Conservation (phyloP, 495 filamentous ascomycete genomes). For the Cercophora samala region DNA sequence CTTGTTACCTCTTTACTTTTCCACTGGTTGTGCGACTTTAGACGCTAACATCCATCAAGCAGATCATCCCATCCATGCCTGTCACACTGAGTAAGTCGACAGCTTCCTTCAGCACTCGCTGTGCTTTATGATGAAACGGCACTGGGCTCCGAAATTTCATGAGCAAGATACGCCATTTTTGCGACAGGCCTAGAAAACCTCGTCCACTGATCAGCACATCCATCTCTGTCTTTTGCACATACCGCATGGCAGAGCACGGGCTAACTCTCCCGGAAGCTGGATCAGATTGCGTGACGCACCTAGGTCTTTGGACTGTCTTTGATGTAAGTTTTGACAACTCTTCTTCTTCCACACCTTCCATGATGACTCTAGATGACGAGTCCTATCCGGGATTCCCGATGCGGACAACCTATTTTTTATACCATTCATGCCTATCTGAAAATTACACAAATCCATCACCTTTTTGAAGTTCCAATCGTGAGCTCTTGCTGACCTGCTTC, state of each 20-base stretch:
- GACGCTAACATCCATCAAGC: conserved; percentile 17
- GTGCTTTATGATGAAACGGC: conserved; percentile 85
- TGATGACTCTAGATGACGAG: conserved; percentile 87
- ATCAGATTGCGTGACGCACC: neutral
- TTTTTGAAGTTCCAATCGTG: conserved; percentile 7
- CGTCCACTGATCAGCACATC: conserved; percentile 79
- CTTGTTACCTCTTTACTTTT: conserved; percentile 14
- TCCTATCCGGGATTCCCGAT: conserved; percentile 79
- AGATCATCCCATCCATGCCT: neutral
- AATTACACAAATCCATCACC: conserved; percentile 5
- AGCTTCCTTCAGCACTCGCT: conserved; percentile 16
- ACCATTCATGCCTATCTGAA: conserved; percentile 82
- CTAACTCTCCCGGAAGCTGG: conserved; percentile 23
- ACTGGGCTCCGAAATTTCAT: conserved; percentile 96
- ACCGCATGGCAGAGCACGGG: conserved; percentile 7
- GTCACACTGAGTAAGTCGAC: conserved; percentile 23
- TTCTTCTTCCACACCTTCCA: conserved; percentile 19
- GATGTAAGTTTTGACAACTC: conserved; percentile 18
- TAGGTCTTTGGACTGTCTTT: neutral
- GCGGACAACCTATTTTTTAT: conserved; percentile 65
- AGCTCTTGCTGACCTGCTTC: conserved; percentile 21
- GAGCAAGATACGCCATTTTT: conserved; percentile 85
- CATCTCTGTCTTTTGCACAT: conserved; percentile 11
- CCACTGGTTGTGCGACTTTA: conserved; percentile 6
- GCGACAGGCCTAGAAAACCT: conserved; percentile 99